A percentile compares a stretch with the other conserved stretches of the same genome.
Conservation (phyloP, 352 stramenopile species). For the Pythium vanterpoolii region DNA sequence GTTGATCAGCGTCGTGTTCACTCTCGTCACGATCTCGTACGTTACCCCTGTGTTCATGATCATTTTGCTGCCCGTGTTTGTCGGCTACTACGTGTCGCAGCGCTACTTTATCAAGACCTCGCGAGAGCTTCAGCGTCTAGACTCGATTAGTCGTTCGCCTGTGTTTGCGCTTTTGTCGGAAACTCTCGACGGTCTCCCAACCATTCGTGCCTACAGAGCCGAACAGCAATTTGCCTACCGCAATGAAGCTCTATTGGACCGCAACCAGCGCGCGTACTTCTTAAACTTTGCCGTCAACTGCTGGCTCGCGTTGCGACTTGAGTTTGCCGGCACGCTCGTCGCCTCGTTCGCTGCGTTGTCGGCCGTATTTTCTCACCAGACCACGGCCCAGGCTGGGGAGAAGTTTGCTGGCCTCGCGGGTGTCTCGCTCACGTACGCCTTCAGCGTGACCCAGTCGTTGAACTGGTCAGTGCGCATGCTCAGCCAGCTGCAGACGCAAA, state of each 20-base stretch:
- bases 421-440: constrained; percentile 77
- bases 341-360: constrained; percentile 47
- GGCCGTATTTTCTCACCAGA: constrained; percentile 51
- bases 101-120: constrained; percentile 93
- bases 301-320: constrained; percentile 71
- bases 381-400: constrained; percentile 82
- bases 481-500: constrained; percentile 75
- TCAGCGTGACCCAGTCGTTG: constrained; percentile 73
- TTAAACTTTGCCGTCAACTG: constrained; percentile 74
- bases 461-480: constrained; percentile 76
- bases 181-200: constrained; percentile 93
- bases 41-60: constrained; percentile 69
- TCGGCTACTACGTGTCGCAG: constrained; percentile 68
- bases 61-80: constrained; percentile 66
- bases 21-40: constrained; percentile 64
- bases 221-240: constrained; percentile 49
- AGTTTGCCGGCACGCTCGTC: constrained; percentile 68
- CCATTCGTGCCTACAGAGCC: constrained; percentile 86
- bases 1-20: constrained; percentile 63
- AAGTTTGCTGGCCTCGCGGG: constrained; percentile 60
- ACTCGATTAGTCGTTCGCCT: constrained; percentile 91
- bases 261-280: constrained; percentile 72
- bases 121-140: constrained; percentile 94
- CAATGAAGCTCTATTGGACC: constrained; percentile 54
- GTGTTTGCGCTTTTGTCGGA: constrained; percentile 96